Evolutionary conservation across 2,329 filamentous ascomycete species (phyloP), one percentile per base, ranked within the genome.

Genomic region (Colletotrichum liaoningense): DNA sequence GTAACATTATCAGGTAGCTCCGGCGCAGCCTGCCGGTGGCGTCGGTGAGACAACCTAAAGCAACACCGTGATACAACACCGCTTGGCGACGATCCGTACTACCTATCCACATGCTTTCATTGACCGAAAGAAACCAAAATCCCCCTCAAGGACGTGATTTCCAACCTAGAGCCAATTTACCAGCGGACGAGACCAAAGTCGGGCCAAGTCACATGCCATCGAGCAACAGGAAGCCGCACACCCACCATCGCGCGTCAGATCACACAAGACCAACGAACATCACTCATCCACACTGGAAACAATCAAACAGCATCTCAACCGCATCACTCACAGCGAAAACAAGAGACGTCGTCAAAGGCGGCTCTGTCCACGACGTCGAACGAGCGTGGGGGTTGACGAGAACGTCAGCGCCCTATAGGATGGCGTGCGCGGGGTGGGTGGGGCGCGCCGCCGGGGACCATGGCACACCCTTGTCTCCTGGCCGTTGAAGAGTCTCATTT

Each of bases 391-490:
- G 71, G 71, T 58, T 73, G 42, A 30, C 56, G 67, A 73, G 67
- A 71, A 71, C 67, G 71, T 73, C 67, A 73, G 71, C 56, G 71
- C 71, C 67, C 30, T 73, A 73, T 62, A 66, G 71, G 67, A 73
- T 71, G 71, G 71, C 71, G 71, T 73, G 71, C 71, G 71, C 71
- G 71, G 71, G 71, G 71, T 22, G 42, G 49, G 67, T 70, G 71
- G 67, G 65, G 67, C 67, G 52, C 62, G 46, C 62, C 46, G 54
- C 66, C 71, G 58, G 58, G 65, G 19, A 59, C 71, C 71, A 73
- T 58, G 67, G 67, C 67, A 73, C 71, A 70, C 22, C 67, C 71
- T 73, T 73, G 71, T 71, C 71, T 60, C 54, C 54, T 60, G 49
- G 35, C 56, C 46, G 57, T 62, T 66, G 67, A 63, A 65, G 38